These are phyloP conservation scores for Amoebophrya sp. DNA, from an alignment of 169 alveolate genomes.

Conservation along the genomic window DNA sequence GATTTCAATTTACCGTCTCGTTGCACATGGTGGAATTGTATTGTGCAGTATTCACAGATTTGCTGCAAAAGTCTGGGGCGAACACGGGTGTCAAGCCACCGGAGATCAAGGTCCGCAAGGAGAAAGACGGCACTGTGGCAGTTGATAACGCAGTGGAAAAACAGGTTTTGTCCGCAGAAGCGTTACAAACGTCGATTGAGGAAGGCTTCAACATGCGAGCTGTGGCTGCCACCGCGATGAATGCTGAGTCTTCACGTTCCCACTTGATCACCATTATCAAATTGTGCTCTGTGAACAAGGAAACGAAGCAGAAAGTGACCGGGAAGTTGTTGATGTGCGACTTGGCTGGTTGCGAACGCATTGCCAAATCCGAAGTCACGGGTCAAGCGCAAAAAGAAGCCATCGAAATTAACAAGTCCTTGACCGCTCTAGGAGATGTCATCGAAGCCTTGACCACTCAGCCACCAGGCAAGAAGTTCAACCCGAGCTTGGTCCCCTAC, in stretches of 20 bases:
- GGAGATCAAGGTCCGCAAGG: not conserved
- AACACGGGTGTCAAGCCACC: not conserved
- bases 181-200: not conserved
- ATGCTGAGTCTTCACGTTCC: not conserved
- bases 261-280: not conserved
- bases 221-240: conserved; percentile 24
- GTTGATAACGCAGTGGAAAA: not conserved
- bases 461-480: not conserved
- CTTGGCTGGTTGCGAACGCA: not conserved
- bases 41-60: not conserved
- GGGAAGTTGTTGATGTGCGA: not conserved
- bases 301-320: not conserved
- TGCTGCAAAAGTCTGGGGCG: not conserved
- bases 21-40: not conserved
- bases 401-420: conserved; percentile 65
- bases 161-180: not conserved
- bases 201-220: not conserved
- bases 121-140: not conserved
- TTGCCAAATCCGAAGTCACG: conserved; percentile 32
- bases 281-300: not conserved
- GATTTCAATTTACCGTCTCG: not conserved
- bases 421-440: conserved; percentile 72
- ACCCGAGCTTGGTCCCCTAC: not conserved
- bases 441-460: conserved; percentile 55
- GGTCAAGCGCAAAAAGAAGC: conserved; percentile 72